Conservation (phyloP, 768 basidiomycete species). For the Fibroporia radiculosa region DNA sequence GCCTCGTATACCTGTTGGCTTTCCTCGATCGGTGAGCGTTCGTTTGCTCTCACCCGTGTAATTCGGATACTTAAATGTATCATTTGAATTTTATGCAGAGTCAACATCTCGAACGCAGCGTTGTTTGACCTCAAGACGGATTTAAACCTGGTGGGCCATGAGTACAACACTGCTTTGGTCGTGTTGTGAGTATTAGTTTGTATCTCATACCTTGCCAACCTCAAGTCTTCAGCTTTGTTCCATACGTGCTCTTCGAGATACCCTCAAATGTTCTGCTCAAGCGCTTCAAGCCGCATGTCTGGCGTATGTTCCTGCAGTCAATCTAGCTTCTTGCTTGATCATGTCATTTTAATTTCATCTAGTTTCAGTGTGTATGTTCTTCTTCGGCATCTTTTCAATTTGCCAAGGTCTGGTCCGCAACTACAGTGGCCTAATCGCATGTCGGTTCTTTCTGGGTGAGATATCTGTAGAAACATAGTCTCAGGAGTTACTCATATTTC, state of each 20-base stretch:
- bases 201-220: too few relatives aligned
- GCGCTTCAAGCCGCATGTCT: conserved; percentile 28
- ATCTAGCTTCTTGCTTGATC: not conserved
- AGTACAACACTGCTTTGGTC: conserved; percentile 24
- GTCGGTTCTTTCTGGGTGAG: conserved; percentile 30
- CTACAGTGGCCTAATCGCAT: conserved; percentile 28
- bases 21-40: conserved; percentile 32
- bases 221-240: conserved; percentile 26
- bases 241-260: conserved; percentile 28
- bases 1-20: conserved; percentile 34
- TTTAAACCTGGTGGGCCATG: conserved; percentile 18
- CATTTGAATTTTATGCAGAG: conserved; percentile 8
- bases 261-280: conserved; percentile 28
- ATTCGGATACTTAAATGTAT: not conserved
- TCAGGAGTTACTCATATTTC: not conserved
- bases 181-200: conserved; percentile 27
- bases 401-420: conserved; percentile 26
- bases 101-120: conserved; percentile 26
- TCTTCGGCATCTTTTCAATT: conserved; percentile 31
- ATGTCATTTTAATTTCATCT: too few relatives aligned
- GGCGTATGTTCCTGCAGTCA: conserved; percentile 18
- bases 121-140: conserved; percentile 24
- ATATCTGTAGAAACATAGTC: conserved; percentile 3
- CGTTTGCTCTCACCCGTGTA: too few relatives aligned
- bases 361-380: conserved; percentile 29